Evolutionary conservation across 192 early-diverging fungal species (phyloP), one percentile per base, ranked within the genome.

Genomic region (Coemansia sp.): DNA sequence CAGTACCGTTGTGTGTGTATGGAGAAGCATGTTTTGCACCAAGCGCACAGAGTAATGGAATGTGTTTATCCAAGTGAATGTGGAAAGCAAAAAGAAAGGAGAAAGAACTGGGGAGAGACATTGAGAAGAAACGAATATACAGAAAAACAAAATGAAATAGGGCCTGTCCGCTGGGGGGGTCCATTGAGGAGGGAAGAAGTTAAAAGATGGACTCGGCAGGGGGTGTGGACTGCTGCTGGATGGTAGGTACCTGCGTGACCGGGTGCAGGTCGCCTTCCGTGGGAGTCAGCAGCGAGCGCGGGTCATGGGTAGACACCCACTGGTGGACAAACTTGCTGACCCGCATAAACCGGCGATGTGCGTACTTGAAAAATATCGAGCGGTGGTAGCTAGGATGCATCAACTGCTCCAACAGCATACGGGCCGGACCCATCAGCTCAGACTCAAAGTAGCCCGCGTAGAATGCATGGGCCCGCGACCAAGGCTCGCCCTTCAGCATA

Each of bases 371-470:
- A 19, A 47, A 78, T 4, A 81, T 50, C 0, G 63, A 44, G 2
- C 48, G 62, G 37, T 74, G 66, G n/a, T 45, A 48, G 16, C 37
- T 33, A 0, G 79, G 79, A 8, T 74, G 37, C 56, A 64, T 50
- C 40, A 81, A 39, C 52, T 64, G 75, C 40, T 79, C 64, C 5
- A 87, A 10, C 38, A 87, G 75, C 7, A 83, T 50, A 4, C 59
- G 42, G 9, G 60, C 68, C 0, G 46, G 42, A 7, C 56, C 56
- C 12, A 63, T 13, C 12, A 92, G 51, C 51, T 79, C 77, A 12
- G 52, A 52, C 49, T 84, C 83, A 28, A 70, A 60, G 72, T 89
- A 92, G 4, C 86, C 87, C 21, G 86, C 77, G 53, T 80, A 83
- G 44, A 77, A 71, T 9, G 57, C 67, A 21, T 88, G 78, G 27